Evolutionary conservation across 495 filamentous ascomycete genomes (phyloP), one percentile per base, ranked within the genome.

Genomic region (Penicillium psychrofluorescens): DNA sequence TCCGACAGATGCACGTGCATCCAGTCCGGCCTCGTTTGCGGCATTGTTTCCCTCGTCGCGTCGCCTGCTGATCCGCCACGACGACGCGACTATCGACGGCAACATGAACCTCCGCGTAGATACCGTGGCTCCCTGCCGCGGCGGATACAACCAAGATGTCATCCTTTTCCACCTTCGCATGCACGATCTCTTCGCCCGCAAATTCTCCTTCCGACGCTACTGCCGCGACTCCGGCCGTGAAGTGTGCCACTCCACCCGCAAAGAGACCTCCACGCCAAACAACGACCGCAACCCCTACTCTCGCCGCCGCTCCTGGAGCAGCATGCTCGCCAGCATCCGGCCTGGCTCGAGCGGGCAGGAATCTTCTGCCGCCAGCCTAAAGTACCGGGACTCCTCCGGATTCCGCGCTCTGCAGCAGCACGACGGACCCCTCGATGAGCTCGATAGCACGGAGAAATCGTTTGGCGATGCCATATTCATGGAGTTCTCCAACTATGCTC

Each of bases 101-200:
- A 95, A 97, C 72, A 95, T 96, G 92, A 95, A 96, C 60, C 75
- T 98, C 42, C 83, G 90, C 35, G 75, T 98, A 39, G 90, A 96
- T 59, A 89, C 89, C 11, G 72, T 84, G 43, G 77, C 88, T 34
- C 66, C 70, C 30, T 68, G 64, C 6, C 52, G 68, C n/a, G 73
- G 75, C 10, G 80, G 79, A 41, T 64, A 62, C 38, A 60, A 65
- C 38, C 79, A 78, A 50, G 79, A 82, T 39, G 77, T 95, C 33
- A 92, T 86, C 36, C 80, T 98, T 35, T 97, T 96, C 64, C 90
- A 98, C 64, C 72, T 97, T 35, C 85, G 90, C 48, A 95, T 98
- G 90, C 83, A 95, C 55, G 91, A 96, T 62, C 68, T 98, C 52
- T 81, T 81, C 56, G 77, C 79, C 48, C 80, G 92, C 28, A 84